Percentiles rank a stretch among this genome's conserved stretches.
Evolutionary conservation across 495 filamentous ascomycete genomes (phyloP).

Genomic region (Penicilliopsis zonata): DNA sequence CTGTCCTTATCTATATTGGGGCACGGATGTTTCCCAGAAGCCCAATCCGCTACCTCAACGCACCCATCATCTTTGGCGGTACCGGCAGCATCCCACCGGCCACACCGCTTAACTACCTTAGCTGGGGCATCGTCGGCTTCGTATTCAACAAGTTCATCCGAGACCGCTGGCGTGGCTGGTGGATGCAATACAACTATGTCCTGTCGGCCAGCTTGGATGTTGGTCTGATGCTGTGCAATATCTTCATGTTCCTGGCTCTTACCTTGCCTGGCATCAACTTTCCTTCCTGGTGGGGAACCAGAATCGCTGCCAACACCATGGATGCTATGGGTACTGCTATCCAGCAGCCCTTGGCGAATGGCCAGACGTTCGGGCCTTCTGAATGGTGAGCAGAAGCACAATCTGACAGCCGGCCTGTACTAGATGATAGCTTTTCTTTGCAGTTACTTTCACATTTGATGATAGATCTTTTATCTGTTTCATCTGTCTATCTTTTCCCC

Average conservation of each 20-base stretch:
- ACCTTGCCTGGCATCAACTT: slow-evolving; percentile 37
- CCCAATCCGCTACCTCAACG: slow-evolving; percentile 29
- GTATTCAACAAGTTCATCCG: slow-evolving; percentile 56
- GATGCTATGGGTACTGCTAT: slow-evolving; percentile 30
- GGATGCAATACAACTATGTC: slow-evolving; percentile 71
- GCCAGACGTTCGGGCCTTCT: too few relatives aligned
- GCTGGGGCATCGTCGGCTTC: slow-evolving; percentile 49
- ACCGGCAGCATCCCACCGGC: slow-evolving; percentile 36
- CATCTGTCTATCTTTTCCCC: too few relatives aligned
- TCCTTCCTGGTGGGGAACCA: slow-evolving; percentile 58
- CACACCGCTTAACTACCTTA: slow-evolving; percentile 39
- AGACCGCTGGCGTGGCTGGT: slow-evolving; percentile 54
- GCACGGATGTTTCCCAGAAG: slow-evolving; percentile 32
- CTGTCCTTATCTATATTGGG: slow-evolving; percentile 31
- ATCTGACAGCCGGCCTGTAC: too few relatives aligned
- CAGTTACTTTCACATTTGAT: too few relatives aligned
- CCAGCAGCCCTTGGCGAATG: too few relatives aligned
- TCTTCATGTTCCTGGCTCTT: slow-evolving; percentile 62
- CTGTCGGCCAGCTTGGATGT: slow-evolving; percentile 60
- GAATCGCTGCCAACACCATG: slow-evolving; percentile 29
- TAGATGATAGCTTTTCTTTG: too few relatives aligned
- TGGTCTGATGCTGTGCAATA: slow-evolving; percentile 51
- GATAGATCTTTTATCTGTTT: too few relatives aligned
- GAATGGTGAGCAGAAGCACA: too few relatives aligned
- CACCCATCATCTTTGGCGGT: slow-evolving; percentile 37